A percentile compares a stretch with the other conserved stretches of the same genome.
phyloP scores from a whole-genome alignment of 345 rosid genomes.

The Cardamine occulta region DNA sequence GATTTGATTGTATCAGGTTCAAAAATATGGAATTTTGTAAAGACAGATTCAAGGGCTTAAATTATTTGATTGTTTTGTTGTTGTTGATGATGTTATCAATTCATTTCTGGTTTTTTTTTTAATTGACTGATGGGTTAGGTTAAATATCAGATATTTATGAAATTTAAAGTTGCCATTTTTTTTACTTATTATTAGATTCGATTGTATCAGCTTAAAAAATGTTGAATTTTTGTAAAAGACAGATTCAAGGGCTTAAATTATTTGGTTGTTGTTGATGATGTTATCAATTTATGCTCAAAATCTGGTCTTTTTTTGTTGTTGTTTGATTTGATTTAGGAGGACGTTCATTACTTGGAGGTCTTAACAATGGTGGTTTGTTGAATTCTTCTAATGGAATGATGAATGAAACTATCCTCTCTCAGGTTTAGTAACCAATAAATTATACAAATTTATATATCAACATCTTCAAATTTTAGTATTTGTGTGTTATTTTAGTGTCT shows the following conservation, averaged over 20 bases:
- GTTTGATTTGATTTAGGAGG: constrained; percentile 38
- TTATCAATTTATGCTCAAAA: neutral
- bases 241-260: neutral
- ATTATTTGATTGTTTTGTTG: neutral
- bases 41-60: neutral
- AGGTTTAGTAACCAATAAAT: constrained; percentile 46
- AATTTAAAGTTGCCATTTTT: neutral
- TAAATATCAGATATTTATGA: neutral
- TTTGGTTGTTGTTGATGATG: neutral
- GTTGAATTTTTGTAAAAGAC: neutral
- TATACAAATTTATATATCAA: neutral
- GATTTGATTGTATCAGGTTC: neutral
- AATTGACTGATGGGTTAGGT: constrained; percentile 5
- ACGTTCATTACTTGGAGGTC: constrained; percentile 56
- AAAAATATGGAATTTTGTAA: neutral
- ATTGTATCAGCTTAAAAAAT: neutral
- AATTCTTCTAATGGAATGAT: constrained; percentile 45
- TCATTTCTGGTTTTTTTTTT: neutral
- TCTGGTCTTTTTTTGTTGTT: neutral
- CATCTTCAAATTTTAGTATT: neutral
- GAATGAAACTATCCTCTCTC: constrained; percentile 46
- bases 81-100: neutral
- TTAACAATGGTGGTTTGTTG: constrained; percentile 45
- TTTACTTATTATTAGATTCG: neutral
- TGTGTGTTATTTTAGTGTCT: neutral